Evolutionary conservation across 495 filamentous ascomycete genomes (phyloP), one percentile per base, ranked within the genome.

Genomic region (Annulohypoxylon nitens): DNA sequence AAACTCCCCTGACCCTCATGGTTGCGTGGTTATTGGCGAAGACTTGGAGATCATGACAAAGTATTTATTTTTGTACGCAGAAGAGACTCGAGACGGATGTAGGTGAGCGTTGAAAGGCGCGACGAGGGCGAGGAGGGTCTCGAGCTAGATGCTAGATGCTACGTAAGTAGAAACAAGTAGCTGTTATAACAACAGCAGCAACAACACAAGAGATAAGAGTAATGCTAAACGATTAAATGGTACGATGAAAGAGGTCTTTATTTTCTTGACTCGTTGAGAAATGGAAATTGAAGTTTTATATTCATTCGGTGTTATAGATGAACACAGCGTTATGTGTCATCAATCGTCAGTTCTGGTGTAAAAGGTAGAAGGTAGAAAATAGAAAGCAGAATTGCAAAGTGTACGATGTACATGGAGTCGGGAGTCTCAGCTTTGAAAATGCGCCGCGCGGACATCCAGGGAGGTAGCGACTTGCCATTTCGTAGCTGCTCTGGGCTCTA

Each of bases 1-100:
- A 77, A 81, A 79, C 79, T 82, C 81, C 77, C 81, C 78, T 71
- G 61, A 75, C 78, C 79, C 80, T 84, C 84, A 86, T 86, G 78
- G 78, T 84, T 77, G 59, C 66, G 72, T 71, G 48, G 26, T 51
- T 70, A 30, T 43, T 23, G 45, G 53, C 10, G 76, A 64, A 23
- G 30, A 66, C 47, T 36, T 51, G 65, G 71, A 48, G 67, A 62
- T 76, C 78, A 79, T 79, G 76, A 77, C 77, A 79, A 59, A 48
- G 41, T 45, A 33, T 57, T 43, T 54, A 47, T 4, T 53, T 67
- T 45, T 64, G 36, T 26, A 18, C 50, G 59, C 39, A 30, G 43
- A 58, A 48, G 23, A 11, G 18, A 50, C 43, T 67, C 10, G 62
- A 58, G 45, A 51, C 59, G 58, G 62, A 55, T 43, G 18, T 51